Evolutionary conservation across 768 basidiomycete genomes (phyloP).

Genomic region (Cyclocybe cylindracea): DNA sequence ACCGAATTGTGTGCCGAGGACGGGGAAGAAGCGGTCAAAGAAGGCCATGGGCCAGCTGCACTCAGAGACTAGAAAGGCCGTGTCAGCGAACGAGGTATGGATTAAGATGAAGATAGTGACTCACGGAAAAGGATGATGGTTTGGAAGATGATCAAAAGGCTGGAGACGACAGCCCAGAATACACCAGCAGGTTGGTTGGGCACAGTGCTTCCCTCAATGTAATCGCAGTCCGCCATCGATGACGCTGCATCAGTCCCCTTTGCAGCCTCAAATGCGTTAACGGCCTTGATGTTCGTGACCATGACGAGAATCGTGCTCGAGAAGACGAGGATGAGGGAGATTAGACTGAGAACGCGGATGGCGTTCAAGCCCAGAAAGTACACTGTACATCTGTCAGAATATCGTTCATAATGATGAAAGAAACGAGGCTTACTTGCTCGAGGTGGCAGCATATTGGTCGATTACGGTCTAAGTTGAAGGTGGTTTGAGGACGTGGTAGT

Average conservation of each 20-base stretch:
- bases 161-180: conserved; percentile 89
- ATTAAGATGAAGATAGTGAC: conserved; percentile 17
- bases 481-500: conserved; percentile 1
- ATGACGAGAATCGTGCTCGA: conserved; percentile 72
- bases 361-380: conserved; percentile 77
- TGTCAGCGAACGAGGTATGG: neutral
- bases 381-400: conserved; percentile 23
- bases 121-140: conserved; percentile 68
- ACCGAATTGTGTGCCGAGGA: conserved; percentile 85
- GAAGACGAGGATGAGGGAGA: conserved; percentile 81
- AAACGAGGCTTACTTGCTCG: conserved; percentile 28
- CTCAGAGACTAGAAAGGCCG: conserved; percentile 56
- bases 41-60: conserved; percentile 74
- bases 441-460: conserved; percentile 29
- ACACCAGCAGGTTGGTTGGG: conserved; percentile 91
- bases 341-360: conserved; percentile 73
- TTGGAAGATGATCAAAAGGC: conserved; percentile 84
- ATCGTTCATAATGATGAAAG: neutral
- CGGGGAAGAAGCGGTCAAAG: conserved; percentile 89
- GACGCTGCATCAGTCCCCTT: conserved; percentile 31
- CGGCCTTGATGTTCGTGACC: conserved; percentile 74
- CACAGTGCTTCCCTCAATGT: conserved; percentile 85
- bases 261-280: conserved; percentile 61
- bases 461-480: conserved; percentile 1
- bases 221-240: conserved; percentile 64